Evolutionary conservation across 257 asterid genomes (phyloP), one percentile per base, ranked within the genome.

Genomic region (Oldenlandia corymbosa): DNA sequence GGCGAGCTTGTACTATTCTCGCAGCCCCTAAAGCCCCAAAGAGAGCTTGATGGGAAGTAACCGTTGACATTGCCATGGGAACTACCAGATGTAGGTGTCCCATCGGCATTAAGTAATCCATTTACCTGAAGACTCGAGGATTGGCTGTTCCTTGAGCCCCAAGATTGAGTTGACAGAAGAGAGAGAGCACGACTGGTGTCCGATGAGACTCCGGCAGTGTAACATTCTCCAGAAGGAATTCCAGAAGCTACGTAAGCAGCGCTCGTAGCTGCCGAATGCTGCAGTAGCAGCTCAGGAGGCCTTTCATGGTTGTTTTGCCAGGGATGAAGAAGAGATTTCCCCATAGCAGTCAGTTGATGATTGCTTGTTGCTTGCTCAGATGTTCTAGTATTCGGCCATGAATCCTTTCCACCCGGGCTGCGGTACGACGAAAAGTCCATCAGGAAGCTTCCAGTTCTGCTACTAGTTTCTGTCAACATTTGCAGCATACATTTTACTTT

Each of bases 141-240:
- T 20, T 68, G 88, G 84, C n/a, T n/a, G n/a, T 64, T 65, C 73
- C 87, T 80, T 39, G 91, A 76, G 78, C 67, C 76, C 95, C 95
- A 91, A 46, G 91, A 81, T 56, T 84, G 90, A 63, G 75, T 91
- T 91, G 98, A 91, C 96, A 86, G 96, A 88, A 91, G 98, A 91
- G 95, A 91, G 98, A 83, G 98, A 91, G 95, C 98, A 76, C 78
- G 71, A 70, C 64, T 69, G 76, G 91, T 82, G 73, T 75, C 84
- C 0, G 88, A n/a, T n/a, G n/a, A 73, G 69, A 69, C 83, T 57
- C 83, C 84, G n/a, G n/a, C n/a, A n/a, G 49, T 45, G 66, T 62
- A 83, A 67, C 84, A 70, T 65, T 85, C 80, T 42, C 76, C 84
- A 1, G 86, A 65, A 68, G 91, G 75, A 67, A 67, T 79, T 62